Conservation (phyloP, 345 rosid species). For the Citrus sp. region DNA sequence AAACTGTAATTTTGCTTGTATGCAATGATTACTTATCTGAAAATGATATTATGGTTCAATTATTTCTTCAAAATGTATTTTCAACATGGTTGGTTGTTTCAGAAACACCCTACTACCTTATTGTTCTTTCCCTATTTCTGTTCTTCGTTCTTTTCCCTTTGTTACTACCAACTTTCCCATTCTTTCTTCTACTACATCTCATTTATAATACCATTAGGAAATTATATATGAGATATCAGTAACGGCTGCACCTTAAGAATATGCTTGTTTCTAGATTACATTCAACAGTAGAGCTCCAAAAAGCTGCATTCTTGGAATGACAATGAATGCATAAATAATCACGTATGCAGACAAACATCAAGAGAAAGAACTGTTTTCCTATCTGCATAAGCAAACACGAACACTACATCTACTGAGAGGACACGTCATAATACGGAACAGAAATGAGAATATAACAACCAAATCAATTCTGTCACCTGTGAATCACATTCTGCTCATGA, state of each 20-base stretch:
- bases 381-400: not conserved
- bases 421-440: not conserved
- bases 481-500: constrained; percentile 60
- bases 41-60: not conserved
- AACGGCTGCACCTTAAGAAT: not conserved
- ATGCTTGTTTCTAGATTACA: not conserved
- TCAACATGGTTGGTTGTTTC: not conserved
- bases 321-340: too few relatives aligned
- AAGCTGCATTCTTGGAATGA: not conserved
- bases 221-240: not conserved
- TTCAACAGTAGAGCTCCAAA: not conserved
- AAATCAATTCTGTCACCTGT: constrained; percentile 36
- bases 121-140: not conserved
- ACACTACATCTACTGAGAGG: not conserved
- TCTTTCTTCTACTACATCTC: not conserved
- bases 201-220: not conserved
- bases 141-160: not conserved
- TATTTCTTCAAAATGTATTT: not conserved
- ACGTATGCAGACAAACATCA: too few relatives aligned
- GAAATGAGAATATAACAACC: not conserved
- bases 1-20: not conserved
- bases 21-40: not conserved
- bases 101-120: not conserved
- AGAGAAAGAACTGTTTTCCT: not conserved
- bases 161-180: not conserved